Base-by-base conservation (phyloP, 78 protist genomes). In the Planoprotostelium fungivorum region DNA sequence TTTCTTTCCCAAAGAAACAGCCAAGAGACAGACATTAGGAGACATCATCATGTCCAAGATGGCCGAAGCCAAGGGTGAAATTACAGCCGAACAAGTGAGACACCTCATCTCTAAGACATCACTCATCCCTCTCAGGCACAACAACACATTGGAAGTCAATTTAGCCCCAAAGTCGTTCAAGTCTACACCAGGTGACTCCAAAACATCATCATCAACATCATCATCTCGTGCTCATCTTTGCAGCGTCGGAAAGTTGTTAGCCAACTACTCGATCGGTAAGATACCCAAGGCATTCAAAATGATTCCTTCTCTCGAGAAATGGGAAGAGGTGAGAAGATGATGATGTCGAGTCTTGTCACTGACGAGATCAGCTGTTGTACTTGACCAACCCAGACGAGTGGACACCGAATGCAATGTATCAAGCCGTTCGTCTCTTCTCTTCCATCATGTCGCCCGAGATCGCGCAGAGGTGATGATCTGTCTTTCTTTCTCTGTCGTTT, bases 211-310 rank as follows among this genome's bases (percentile, higher is more conserved):
- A 38, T 31, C 38, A 10, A 73, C 28, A 34, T 5, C 38, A 10
- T 63, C n/a, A 34, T 37, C 36, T 35, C 10, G 9, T 36, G 28
- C 29, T 35, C 29, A 35, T 38, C 34, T 63, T 31, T n/a, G n/a
- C 31, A 93, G 93, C 5, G 96, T 98, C 34, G 99, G 98, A 25
- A n/a, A 38, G 85, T 23, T 97, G 23, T 91, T 98, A 29, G 51
- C 92, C 34, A 1, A 73, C 23, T 98, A 98, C 93, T 89, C 91
- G 1, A 63, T 95, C 1, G 99, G 99, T 35, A 96, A 96, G 88
- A 73, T 98, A 16, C 99, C 99, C 63, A 96, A 97, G 88, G 99
- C 98, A 28, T 97, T 98, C 92, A 97, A 97, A 86, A 86, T 97
- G 63, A 87, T 98, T 1, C 99, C 99, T 16, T 37, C 89, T 5